phyloP scores from a whole-genome alignment of 202 grass and related monocot genomes.

The Setaria viridis region DNA sequence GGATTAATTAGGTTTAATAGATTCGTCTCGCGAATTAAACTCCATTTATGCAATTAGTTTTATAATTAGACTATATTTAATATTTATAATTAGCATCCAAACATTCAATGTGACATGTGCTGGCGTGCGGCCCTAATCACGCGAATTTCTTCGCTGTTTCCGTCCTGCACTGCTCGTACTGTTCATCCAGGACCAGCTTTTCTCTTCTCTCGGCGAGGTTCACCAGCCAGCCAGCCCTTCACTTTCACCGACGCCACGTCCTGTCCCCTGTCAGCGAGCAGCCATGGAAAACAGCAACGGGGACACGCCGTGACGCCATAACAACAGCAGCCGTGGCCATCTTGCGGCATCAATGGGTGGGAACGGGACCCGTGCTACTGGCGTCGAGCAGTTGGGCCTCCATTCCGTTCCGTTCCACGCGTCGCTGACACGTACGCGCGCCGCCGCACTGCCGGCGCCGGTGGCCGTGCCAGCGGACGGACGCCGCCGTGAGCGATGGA shows the following conservation, averaged over 20 bases:
- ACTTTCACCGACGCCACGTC: conserved; percentile 24
- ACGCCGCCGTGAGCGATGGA: neutral
- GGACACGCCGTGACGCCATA: neutral
- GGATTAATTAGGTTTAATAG: no score
- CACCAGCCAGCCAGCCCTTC: neutral
- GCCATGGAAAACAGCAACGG: neutral
- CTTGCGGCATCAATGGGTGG: neutral
- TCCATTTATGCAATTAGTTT: no score
- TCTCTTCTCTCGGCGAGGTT: neutral
- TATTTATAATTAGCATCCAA: no score
- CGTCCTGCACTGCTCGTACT: neutral
- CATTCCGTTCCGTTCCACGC: neutral
- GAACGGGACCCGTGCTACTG: neutral
- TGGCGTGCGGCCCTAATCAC: no score
- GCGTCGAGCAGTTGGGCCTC: neutral
- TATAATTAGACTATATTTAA: no score
- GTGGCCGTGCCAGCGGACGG: neutral
- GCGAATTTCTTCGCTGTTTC: neutral
- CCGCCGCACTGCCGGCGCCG: neutral
- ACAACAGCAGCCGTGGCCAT: neutral
- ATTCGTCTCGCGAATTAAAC: no score
- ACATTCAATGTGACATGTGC: no score
- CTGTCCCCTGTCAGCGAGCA: neutral
- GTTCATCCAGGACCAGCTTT: neutral
- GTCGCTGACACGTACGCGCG: neutral